Base-by-base conservation (phyloP, 2,329 filamentous ascomycete genomes). In the Aphanocladium album region DNA sequence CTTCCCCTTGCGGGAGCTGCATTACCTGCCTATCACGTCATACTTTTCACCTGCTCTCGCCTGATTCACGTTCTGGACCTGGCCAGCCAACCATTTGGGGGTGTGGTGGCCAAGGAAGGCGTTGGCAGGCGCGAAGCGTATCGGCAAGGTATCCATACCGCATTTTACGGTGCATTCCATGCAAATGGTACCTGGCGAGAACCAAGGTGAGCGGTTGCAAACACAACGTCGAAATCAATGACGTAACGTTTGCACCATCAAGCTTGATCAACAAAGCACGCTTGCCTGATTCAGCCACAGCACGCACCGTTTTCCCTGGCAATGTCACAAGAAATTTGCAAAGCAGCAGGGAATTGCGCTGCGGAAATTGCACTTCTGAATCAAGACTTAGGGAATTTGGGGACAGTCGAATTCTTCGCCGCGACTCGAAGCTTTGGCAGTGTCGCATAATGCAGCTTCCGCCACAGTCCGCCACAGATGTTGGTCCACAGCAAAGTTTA, bases 1-100 rank as follows among this genome's bases (percentile, higher is more conserved):
- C 49, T 43, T 35, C 16, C 19, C n/a, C 37, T 53, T 16, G 39
- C 33, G 50, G 8, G 35, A 47, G 23, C 27, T 53, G 49, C 41
- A 60, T 60, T 53, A 60, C 57, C 57, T 37, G 50, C 41, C 19
- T 23, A 60, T 54, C 39, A 60, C 57, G 57, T 60, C 57, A 60
- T 60, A 54, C 49, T 60, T 60, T 60, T 60, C 49, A 53, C 37
- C 21, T 47, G 57, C 39, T 60, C 49, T 52, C 37, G 37, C 56
- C 47, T 59, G 47, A 52, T 51, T 58, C 47, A 59, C 47, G 45
- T 58, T 51, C 56, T 37, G n/a, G 47, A 25, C 46, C 25, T 50
- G 35, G 47, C 46, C 37, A 30, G 56, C 55, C 56, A 58, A 51
- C 56, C 46, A 39, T 27, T 47, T 19, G 30, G 23, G 37, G 37